Evolutionary conservation across 805 yeast genomes (phyloP).

Genomic region (Yarrowia phangngaensis): DNA sequence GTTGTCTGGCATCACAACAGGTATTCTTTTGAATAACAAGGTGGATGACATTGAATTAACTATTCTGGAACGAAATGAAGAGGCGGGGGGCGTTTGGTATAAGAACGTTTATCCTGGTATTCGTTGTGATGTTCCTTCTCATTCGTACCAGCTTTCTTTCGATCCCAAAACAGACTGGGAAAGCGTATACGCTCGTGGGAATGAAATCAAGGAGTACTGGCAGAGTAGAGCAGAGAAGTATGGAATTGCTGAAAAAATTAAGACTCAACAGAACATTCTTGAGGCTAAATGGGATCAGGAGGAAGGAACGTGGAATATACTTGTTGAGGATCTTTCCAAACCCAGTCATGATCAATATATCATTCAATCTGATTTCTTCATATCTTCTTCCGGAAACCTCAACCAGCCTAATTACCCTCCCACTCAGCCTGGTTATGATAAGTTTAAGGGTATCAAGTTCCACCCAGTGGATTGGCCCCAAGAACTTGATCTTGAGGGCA

Average conservation of each 20-base stretch:
- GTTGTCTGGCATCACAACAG: constrained; percentile 35
- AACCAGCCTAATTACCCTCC: constrained; percentile 36
- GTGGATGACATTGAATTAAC: constrained; percentile 32
- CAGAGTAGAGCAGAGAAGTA: constrained; percentile 33
- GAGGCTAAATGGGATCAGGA: constrained; percentile 30
- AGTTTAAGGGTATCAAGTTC: constrained; percentile 36
- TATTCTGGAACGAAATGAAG: constrained; percentile 35
- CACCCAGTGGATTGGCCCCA: constrained; percentile 40
- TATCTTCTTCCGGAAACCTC: constrained; percentile 35
- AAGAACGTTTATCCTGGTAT: constrained; percentile 34
- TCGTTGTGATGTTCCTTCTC: constrained; percentile 35
- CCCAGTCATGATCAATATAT: constrained; percentile 27
- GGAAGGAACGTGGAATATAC: constrained; percentile 25
- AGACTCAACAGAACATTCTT: constrained; percentile 30
- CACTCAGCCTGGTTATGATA: constrained; percentile 33
- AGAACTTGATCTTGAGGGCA: constrained; percentile 32
- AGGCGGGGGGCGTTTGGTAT: constrained; percentile 36
- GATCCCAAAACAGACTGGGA: constrained; percentile 37
- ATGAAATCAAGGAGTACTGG: constrained; percentile 34
- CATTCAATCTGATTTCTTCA: constrained; percentile 32
- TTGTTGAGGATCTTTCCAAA: constrained; percentile 23
- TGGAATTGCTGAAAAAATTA: constrained; percentile 31
- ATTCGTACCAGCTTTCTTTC: constrained; percentile 35
- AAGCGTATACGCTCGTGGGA: constrained; percentile 33
- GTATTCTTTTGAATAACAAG: constrained; percentile 32